A percentile compares a stretch with the other conserved stretches of the same genome.
phyloP scores from a whole-genome alignment of 352 stramenopile species.

The Globisporangium perplexum region DNA sequence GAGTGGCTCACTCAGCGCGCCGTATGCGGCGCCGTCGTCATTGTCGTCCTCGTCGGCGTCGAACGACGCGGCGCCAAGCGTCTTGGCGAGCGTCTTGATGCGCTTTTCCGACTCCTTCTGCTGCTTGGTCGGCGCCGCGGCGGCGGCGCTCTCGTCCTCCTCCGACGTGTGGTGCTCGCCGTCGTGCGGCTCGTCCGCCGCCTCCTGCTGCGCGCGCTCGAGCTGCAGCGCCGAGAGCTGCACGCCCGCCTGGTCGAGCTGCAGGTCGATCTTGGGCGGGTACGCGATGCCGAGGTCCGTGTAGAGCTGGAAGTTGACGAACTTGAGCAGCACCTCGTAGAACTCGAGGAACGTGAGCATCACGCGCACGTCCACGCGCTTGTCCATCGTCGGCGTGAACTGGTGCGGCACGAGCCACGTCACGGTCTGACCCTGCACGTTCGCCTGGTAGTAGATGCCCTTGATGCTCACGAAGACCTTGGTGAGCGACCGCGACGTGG shows the following conservation, averaged over 20 bases:
- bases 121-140: constrained; percentile 36
- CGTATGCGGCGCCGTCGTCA: constrained; percentile 60
- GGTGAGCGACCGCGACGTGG: constrained; percentile 85
- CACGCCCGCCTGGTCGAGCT: constrained; percentile 68
- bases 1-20: constrained; percentile 88
- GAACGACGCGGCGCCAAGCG: constrained; percentile 26
- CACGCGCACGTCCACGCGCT: constrained; percentile 98
- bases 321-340: constrained; percentile 97
- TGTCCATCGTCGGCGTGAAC: constrained; percentile 96
- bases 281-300: constrained; percentile 92
- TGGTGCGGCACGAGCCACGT: constrained; percentile 98
- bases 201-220: constrained; percentile 36
- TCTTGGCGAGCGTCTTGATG: constrained; percentile 63
- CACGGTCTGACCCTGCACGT: constrained; percentile 90
- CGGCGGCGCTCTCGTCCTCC: too few species aligned
- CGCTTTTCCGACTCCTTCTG: constrained; percentile 88
- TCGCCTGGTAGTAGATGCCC: constrained; percentile 98
- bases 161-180: constrained; percentile 26
- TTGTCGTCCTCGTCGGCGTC: constrained; percentile 63
- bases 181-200: constrained; percentile 19
- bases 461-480: constrained; percentile 99
- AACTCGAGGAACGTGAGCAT: constrained; percentile 99
- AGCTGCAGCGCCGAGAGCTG: constrained; percentile 68
- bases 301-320: constrained; percentile 99
- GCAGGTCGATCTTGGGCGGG: constrained; percentile 89